phyloP scores from a whole-genome alignment of 75 land plant species.

The Cryptomeria japonica region DNA sequence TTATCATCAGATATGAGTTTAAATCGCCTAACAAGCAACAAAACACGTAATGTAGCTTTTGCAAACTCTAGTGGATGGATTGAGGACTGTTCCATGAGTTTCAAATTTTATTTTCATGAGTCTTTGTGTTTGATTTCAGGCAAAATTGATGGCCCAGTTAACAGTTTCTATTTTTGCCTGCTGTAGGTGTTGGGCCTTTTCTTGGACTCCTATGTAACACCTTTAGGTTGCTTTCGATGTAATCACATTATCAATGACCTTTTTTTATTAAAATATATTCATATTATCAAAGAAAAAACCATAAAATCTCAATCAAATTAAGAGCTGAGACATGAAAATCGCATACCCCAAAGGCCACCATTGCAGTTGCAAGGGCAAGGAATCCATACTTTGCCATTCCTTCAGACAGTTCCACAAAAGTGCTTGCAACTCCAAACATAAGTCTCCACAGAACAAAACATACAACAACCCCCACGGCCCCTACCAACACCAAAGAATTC shows the following conservation, averaged over 20 bases:
- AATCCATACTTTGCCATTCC: constrained; percentile 99
- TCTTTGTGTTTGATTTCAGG: not conserved
- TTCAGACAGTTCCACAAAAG: constrained; percentile 83
- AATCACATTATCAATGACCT: not conserved
- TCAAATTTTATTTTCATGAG: not conserved
- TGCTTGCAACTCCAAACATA: constrained; percentile 91
- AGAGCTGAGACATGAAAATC: not conserved
- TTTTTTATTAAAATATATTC: not conserved
- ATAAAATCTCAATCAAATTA: not conserved
- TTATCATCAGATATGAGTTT: not conserved
- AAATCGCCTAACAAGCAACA: not conserved
- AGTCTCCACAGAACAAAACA: constrained; percentile 86
- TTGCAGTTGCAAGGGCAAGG: constrained; percentile 86
- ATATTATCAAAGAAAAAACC: not conserved
- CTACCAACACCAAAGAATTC: constrained; percentile 66
- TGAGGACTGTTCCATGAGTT: not conserved
- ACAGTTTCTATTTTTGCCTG: not conserved
- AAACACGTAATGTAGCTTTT: not conserved
- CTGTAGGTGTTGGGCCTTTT: too few relatives aligned
- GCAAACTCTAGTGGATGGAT: not conserved
- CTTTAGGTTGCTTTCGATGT: not conserved
- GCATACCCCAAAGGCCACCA: constrained; percentile 86
- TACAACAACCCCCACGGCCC: constrained; percentile 56
- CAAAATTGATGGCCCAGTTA: not conserved
- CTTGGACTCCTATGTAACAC: not conserved